These are phyloP conservation scores for Aspergillus sparsus DNA, from an alignment of 495 filamentous ascomycete genomes.

Conservation along the genomic window DNA sequence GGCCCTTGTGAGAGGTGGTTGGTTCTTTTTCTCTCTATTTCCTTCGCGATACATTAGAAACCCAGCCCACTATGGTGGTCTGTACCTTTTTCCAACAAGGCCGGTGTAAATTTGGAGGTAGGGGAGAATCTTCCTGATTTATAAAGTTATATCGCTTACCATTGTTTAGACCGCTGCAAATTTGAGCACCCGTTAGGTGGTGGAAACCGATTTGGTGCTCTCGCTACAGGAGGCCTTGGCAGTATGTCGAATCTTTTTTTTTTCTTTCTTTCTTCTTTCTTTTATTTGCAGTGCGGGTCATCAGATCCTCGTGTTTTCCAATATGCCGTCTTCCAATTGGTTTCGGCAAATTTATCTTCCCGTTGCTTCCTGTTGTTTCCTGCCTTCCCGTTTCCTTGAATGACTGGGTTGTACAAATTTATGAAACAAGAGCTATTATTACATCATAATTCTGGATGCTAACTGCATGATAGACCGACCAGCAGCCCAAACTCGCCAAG, in stretches of 20 bases:
- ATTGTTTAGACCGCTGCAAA: slow-evolving; percentile 51
- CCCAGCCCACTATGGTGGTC: slow-evolving; percentile 50
- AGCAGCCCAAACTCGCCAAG: slow-evolving; percentile 25
- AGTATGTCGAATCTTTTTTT: slow-evolving; percentile 25
- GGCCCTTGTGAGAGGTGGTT: not conserved
- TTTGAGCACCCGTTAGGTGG: slow-evolving; percentile 53
- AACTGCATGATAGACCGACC: slow-evolving; percentile 20
- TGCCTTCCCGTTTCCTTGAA: too few species aligned
- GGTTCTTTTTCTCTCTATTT: not conserved
- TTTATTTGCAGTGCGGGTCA: too few species aligned
- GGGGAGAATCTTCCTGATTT: slow-evolving; percentile 5
- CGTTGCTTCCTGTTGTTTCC: too few species aligned
- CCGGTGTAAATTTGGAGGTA: slow-evolving; percentile 69
- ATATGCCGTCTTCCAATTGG: too few species aligned
- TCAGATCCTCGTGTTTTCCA: too few species aligned
- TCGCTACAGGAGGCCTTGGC: slow-evolving; percentile 39
- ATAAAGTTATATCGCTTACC: not conserved
- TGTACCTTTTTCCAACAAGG: slow-evolving; percentile 75
- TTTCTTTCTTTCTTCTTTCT: too few species aligned
- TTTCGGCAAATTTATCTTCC: too few species aligned
- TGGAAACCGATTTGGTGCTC: slow-evolving; percentile 48
- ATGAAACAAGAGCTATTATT: not conserved
- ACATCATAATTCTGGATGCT: slow-evolving; percentile 1
- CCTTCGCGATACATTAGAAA: not conserved
- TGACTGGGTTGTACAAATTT: not conserved